phyloP scores from a whole-genome alignment of 805 yeast species.

The Isabelozyma heimii region DNA sequence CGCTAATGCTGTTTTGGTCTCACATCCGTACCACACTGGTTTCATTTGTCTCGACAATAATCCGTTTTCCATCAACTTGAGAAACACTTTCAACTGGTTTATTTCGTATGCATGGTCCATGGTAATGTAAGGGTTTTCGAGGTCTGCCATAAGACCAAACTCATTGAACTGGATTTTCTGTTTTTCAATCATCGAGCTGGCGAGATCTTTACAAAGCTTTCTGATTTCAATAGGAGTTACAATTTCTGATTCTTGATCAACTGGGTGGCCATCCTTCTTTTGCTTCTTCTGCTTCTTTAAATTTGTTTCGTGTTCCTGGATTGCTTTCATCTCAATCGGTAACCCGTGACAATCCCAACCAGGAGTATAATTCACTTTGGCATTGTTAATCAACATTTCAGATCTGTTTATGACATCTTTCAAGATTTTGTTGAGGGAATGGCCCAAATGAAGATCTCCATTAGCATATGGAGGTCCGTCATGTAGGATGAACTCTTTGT shows the following conservation, averaged over 20 bases:
- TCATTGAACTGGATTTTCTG: slow-evolving; percentile 66
- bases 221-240: slow-evolving; percentile 56
- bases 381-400: slow-evolving; percentile 56
- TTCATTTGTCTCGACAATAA: slow-evolving; percentile 80
- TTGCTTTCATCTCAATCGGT: slow-evolving; percentile 72
- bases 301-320: slow-evolving; percentile 9
- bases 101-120: slow-evolving; percentile 68
- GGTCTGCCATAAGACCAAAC: slow-evolving; percentile 83
- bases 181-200: slow-evolving; percentile 56
- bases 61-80: slow-evolving; percentile 58
- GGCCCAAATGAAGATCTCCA: slow-evolving; percentile 90
- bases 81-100: slow-evolving; percentile 70
- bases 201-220: slow-evolving; percentile 64
- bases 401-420: slow-evolving; percentile 83
- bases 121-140: slow-evolving; percentile 71
- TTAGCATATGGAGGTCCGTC: slow-evolving; percentile 99
- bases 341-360: slow-evolving; percentile 99
- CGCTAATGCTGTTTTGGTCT: slow-evolving; percentile 89
- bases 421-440: slow-evolving; percentile 82
- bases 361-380: slow-evolving; percentile 69
- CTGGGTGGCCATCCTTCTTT: too few relatives aligned
- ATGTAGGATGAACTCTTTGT: slow-evolving; percentile 62
- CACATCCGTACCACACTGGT: slow-evolving; percentile 98
- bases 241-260: too few relatives aligned
- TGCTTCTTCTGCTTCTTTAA: slow-evolving; percentile 15